phyloP scores from a whole-genome alignment of 169 alveolate genomes.

The Eimeria necatrix region DNA sequence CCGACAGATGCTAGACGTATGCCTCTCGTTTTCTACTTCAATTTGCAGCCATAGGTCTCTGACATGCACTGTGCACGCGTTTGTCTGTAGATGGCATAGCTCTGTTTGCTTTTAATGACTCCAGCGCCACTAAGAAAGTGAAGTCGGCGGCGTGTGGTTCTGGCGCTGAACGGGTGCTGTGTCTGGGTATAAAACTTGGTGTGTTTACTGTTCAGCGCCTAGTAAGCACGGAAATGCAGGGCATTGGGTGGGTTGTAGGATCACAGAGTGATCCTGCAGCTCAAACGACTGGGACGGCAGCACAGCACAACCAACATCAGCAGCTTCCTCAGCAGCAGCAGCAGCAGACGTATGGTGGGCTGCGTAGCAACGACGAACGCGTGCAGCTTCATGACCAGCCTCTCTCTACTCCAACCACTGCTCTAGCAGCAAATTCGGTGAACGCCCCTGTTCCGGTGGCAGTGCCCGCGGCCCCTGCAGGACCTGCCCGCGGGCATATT shows the following conservation, averaged over 20 bases:
- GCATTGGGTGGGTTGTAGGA: constrained; percentile 34
- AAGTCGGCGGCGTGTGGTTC: too few relatives aligned
- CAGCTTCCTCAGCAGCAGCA: constrained; percentile 20
- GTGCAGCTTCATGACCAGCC: constrained; percentile 29
- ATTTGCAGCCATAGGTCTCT: not conserved
- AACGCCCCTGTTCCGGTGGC: constrained; percentile 14
- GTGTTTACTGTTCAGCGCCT: constrained; percentile 39
- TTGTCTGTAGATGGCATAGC: too few relatives aligned
- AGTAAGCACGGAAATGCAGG: constrained; percentile 30
- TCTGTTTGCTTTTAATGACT: too few relatives aligned
- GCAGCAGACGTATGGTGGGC: not conserved
- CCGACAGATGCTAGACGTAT: constrained; percentile 71
- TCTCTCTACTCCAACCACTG: not conserved
- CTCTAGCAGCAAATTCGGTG: constrained; percentile 18
- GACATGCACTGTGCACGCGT: too few relatives aligned
- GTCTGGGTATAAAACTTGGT: too few relatives aligned
- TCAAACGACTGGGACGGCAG: constrained; percentile 7
- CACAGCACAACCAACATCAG: not conserved
- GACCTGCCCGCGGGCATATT: not conserved
- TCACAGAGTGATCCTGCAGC: not conserved
- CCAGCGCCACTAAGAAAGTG: too few relatives aligned
- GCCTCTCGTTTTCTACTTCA: not conserved
- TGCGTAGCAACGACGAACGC: not conserved
- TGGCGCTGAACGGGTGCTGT: too few relatives aligned
- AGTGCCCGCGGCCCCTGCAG: constrained; percentile 4